phyloP scores from a whole-genome alignment of 495 filamentous ascomycete species.

The Tuber magnatum region DNA sequence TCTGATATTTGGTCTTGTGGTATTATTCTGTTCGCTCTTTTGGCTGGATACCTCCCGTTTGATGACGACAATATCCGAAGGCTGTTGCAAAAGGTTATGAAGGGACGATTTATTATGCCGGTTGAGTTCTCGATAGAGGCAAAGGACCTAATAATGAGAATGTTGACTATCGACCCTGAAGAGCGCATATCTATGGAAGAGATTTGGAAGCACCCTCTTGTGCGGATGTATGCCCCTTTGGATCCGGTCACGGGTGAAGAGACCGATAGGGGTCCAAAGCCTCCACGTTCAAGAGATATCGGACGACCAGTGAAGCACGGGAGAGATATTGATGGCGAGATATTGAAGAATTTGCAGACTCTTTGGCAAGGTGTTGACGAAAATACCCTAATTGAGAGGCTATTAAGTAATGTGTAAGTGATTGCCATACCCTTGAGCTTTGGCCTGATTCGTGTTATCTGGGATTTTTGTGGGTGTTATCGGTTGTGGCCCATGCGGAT shows the following conservation, averaged over 20 bases:
- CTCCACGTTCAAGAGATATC: constrained; percentile 51
- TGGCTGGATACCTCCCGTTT: constrained; percentile 76
- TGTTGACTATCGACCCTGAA: constrained; percentile 66
- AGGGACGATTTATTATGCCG: constrained; percentile 67
- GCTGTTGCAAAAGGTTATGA: constrained; percentile 61
- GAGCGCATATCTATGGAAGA: constrained; percentile 65
- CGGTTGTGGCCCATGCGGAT: not conserved
- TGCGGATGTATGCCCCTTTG: constrained; percentile 64
- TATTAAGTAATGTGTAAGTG: constrained; percentile 64
- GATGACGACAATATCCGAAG: constrained; percentile 55
- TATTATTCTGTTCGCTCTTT: constrained; percentile 76
- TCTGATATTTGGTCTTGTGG: constrained; percentile 95
- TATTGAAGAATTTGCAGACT: constrained; percentile 74
- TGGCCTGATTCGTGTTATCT: constrained; percentile 22
- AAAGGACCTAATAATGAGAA: constrained; percentile 66
- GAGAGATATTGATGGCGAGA: constrained; percentile 64
- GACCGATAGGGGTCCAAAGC: constrained; percentile 41
- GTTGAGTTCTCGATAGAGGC: constrained; percentile 59
- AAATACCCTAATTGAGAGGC: constrained; percentile 57
- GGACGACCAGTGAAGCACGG: constrained; percentile 47
- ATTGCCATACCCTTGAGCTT: constrained; percentile 13
- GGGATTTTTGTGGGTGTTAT: not conserved
- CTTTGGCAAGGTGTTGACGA: constrained; percentile 78
- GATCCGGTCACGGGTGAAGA: constrained; percentile 22
- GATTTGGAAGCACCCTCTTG: constrained; percentile 76